These are phyloP conservation scores for Mollisia scopiformis DNA, from an alignment of 2,329 filamentous ascomycete genomes.

Conservation along the genomic window DNA sequence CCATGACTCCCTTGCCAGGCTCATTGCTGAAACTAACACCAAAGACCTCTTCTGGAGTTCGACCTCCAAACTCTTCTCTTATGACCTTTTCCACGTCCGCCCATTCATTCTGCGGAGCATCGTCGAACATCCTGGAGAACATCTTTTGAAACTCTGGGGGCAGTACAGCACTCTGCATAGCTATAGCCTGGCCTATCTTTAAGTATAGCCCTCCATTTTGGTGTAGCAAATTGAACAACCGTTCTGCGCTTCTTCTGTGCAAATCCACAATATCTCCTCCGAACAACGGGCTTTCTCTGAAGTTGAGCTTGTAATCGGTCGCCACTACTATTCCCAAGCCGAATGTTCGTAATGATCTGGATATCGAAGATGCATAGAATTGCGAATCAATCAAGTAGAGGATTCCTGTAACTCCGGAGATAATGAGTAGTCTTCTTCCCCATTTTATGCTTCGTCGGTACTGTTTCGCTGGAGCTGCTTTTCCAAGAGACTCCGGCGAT, in stretches of 20 bases:
- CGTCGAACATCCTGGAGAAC: constrained; percentile 97
- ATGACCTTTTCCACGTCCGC: constrained; percentile 84
- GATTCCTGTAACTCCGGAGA: constrained; percentile 60
- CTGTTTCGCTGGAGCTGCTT: constrained; percentile 69
- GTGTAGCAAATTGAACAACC: constrained; percentile 79
- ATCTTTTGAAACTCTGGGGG: constrained; percentile 95
- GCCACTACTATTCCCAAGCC: constrained; percentile 78
- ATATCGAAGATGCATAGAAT: constrained; percentile 78
- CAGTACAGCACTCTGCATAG: constrained; percentile 94
- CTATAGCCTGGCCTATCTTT: constrained; percentile 97
- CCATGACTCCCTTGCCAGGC: constrained; percentile 66
- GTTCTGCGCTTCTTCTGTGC: constrained; percentile 81
- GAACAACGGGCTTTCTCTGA: constrained; percentile 75
- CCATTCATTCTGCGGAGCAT: constrained; percentile 93
- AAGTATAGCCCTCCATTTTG: constrained; percentile 91
- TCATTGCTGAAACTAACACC: constrained; percentile 79
- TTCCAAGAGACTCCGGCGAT: constrained; percentile 76
- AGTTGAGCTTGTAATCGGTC: constrained; percentile 96
- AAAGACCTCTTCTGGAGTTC: constrained; percentile 86
- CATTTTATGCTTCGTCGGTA: constrained; percentile 74
- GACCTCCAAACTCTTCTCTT: constrained; percentile 83
- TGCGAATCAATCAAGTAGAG: constrained; percentile 72
- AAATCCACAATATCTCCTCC: constrained; percentile 76
- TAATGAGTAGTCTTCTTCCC: constrained; percentile 71
- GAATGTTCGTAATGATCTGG: constrained; percentile 82